Evolutionary conservation across 768 basidiomycete species (phyloP).

Genomic region (Mycena vulgaris): DNA sequence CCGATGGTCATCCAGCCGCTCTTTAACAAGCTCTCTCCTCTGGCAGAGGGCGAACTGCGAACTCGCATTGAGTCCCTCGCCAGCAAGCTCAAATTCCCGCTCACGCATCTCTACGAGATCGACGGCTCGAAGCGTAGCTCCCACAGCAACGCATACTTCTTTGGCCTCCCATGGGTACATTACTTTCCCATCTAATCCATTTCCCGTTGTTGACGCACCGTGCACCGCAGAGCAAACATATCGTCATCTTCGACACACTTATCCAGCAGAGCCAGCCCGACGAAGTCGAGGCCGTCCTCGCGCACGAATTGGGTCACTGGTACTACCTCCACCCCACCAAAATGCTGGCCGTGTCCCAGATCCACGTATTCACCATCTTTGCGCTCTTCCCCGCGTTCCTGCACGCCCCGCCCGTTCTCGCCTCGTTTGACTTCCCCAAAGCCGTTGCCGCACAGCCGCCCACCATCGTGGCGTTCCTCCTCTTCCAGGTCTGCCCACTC

Average conservation of each 20-base stretch:
- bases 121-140: conserved; percentile 97
- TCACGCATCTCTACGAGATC: conserved; percentile 96
- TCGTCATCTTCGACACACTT: conserved; percentile 97
- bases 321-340: conserved; percentile 93
- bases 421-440: conserved; percentile 85
- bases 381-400: conserved; percentile 93
- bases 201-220: conserved; percentile 1
- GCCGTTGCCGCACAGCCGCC: conserved; percentile 76
- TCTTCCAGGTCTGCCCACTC: conserved; percentile 75
- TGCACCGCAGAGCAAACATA: conserved; percentile 83
- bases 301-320: conserved; percentile 98
- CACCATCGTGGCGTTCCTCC: conserved; percentile 87
- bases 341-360: conserved; percentile 86
- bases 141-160: conserved; percentile 99
- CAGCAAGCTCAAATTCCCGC: conserved; percentile 88
- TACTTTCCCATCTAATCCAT: neutral
- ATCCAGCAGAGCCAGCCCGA: conserved; percentile 92
- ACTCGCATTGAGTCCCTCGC: conserved; percentile 85
- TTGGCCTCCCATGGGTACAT: conserved; percentile 93
- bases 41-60: conserved; percentile 84
- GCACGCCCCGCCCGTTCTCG: conserved; percentile 81
- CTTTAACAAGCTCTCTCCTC: conserved; percentile 96
- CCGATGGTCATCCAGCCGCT: conserved; percentile 93
- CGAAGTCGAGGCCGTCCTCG: conserved; percentile 97
- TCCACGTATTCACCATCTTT: conserved; percentile 91